phyloP scores from a whole-genome alignment of 352 stramenopile genomes.

The Globisporangium viniferum region DNA sequence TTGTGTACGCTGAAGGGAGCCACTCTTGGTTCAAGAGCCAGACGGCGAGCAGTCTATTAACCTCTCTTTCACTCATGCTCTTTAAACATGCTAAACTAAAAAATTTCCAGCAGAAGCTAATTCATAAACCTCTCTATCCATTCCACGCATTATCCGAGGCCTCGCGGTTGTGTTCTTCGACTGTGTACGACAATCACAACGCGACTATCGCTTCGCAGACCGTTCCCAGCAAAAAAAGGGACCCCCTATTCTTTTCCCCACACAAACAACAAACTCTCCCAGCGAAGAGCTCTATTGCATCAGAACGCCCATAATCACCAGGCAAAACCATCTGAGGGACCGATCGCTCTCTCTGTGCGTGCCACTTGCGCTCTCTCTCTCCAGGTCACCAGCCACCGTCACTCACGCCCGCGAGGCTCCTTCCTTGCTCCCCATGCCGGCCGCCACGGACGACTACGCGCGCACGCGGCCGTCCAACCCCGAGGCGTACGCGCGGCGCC shows the following conservation, averaged over 20 bases:
- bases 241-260: too few species aligned
- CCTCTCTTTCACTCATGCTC: not conserved
- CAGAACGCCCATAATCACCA: not conserved
- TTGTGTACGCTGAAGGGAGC: conserved; percentile 12
- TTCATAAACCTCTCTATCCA: not conserved
- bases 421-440: conserved; percentile 3
- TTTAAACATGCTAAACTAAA: too few species aligned
- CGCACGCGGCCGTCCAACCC: conserved; percentile 31
- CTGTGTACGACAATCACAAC: too few species aligned
- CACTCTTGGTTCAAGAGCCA: not conserved
- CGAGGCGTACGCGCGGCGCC: conserved; percentile 19
- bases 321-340: not conserved
- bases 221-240: too few species aligned
- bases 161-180: not conserved
- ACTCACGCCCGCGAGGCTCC: not conserved
- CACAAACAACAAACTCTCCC: too few species aligned
- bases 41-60: not conserved
- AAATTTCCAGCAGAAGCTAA: too few species aligned
- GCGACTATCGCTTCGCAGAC: too few species aligned
- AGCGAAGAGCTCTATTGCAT: not conserved
- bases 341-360: not conserved
- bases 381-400: not conserved
- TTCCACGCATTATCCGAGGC: not conserved
- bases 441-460: conserved; percentile 35
- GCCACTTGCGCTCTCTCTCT: not conserved